Evolutionary conservation across 139 green algal genomes (phyloP), one percentile per base, ranked within the genome.

Genomic region (Coelastrella sp.): DNA sequence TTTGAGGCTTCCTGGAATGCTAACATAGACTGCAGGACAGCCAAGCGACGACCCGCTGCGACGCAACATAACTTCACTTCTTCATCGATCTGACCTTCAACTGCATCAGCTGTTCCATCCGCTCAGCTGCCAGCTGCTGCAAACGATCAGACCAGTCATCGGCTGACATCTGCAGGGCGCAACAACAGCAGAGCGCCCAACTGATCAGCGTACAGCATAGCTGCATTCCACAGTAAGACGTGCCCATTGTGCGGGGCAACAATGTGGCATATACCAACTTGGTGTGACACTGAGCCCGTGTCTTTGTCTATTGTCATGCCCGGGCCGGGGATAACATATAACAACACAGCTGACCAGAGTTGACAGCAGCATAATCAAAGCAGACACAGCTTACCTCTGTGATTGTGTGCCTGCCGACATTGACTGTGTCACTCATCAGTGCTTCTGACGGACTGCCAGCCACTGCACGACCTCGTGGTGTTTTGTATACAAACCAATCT

Each of bases 401-500:
- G 5, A 92, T 79, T 56, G 71, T 92, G 11, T 90, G 76, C 6
- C 89, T 65, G 7, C 89, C 89, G 4, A 90, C 47, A 80, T 83
- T 85, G 54, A 85, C 75, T 68, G 73, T 66, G 59, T 86, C 86
- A 4, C 58, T 64, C 80, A 86, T 7, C 4, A 85, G 61, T 66
- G 56, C 20, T 47, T 54, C 74, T 20, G 60, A 85, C 14, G 68
- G 59, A 81, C 10, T 7, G 32, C 16, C 84, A 80, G 13, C 79
- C 16, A 19, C 61, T 3, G 20, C 20, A 20, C 89, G 32, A 17
- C 65, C 57, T 11, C 57, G n/a, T 11, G 19, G 54, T 68, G 80
- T 32, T 80, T 89, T 89, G 71, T 58, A 84, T 87, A 93, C 92
- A 54, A 92, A 93, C 82, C 90, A 88, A 8, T 80, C 77, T 5